Conservation (phyloP, 2,329 filamentous ascomycete genomes). For the Lachnellula arida region DNA sequence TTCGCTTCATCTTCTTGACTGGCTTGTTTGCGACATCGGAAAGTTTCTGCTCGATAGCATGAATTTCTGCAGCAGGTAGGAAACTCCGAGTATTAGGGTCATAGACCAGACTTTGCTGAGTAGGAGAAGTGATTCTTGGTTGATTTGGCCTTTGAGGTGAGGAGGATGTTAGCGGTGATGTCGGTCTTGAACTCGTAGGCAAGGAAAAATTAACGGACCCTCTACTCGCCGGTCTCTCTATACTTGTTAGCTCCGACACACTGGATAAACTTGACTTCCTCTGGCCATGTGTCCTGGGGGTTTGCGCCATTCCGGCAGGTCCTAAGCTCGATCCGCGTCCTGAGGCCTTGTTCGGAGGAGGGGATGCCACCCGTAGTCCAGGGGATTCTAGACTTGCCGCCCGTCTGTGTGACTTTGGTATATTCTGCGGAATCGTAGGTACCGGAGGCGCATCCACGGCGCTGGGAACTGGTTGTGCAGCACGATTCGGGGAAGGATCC, state of each 20-base stretch:
- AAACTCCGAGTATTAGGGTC: constrained; percentile 63
- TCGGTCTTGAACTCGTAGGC: constrained; percentile 37
- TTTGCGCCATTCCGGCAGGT: constrained; percentile 12
- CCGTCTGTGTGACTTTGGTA: constrained; percentile 29
- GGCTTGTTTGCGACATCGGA: constrained; percentile 37
- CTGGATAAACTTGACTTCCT: constrained; percentile 25
- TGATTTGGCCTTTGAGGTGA: constrained; percentile 25
- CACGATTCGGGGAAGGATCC: constrained; percentile 60
- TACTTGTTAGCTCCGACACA: constrained; percentile 38
- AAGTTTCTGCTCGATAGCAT: constrained; percentile 40
- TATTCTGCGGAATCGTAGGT: constrained; percentile 61
- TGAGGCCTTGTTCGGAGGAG: constrained; percentile 24
- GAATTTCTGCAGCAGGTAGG: constrained; percentile 44
- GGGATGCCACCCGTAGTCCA: constrained; percentile 27
- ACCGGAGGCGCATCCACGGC: constrained; percentile 62
- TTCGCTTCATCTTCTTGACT: constrained; percentile 37
- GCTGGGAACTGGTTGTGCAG: constrained; percentile 34
- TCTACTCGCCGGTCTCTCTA: constrained; percentile 39
- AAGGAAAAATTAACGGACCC: constrained; percentile 50
- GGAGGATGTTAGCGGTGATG: constrained; percentile 32
- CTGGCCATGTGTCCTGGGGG: constrained; percentile 21
- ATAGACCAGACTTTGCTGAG: constrained; percentile 50
- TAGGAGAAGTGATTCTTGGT: constrained; percentile 23
- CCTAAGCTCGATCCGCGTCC: constrained; percentile 30
- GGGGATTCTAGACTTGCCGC: constrained; percentile 37